Evolutionary conservation across 179 eudicot species (phyloP), one percentile per base, ranked within the genome.

Genomic region (Beta lomatogona): DNA sequence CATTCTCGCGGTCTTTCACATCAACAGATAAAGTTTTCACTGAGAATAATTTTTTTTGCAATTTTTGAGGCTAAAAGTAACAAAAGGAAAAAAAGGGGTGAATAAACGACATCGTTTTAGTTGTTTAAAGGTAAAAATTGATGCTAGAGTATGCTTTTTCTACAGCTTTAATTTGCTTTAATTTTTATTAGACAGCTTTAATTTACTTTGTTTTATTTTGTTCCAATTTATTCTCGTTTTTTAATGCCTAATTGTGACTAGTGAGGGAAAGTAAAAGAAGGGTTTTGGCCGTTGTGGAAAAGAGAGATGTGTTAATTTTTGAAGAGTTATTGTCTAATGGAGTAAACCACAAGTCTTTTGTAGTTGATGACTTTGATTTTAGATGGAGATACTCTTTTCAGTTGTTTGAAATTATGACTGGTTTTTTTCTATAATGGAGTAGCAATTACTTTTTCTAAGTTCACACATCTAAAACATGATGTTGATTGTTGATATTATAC

Each of bases 1-100:
- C 72, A 75, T 79, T 79, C 53, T 83, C 31, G 80, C 68, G 83
- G 80, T 80, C 79, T 79, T 68, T 80, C 86, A 83, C 71, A 75
- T 80, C 77, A 75, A 59, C n/a, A 52, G 75, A 46, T 79, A 83
- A 83, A 83, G 85, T 65, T 41, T 53, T 54, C 2, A 52, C 14
- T 57, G 19, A 36, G 41, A 36, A 36, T 48, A 28, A 5, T 46
- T 76, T 48, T n/a, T 76, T 59, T 74, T 79, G 77, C 69, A 65
- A 55, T 73, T 74, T 83, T 83, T 79, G 70, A 83, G 82, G 75
- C 31, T 6, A 63, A 83, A 83, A 78, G 73, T 59, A 44, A 48
- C 61, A 76, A 76, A 25, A 12, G 48, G 45, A 5, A 52, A 15
- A 28, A 64, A 52, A 22, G 25, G 11, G 28, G 21, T 9, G 54